phyloP scores from a whole-genome alignment of 2,329 filamentous ascomycete species.

The Daldinia eschscholtzii region DNA sequence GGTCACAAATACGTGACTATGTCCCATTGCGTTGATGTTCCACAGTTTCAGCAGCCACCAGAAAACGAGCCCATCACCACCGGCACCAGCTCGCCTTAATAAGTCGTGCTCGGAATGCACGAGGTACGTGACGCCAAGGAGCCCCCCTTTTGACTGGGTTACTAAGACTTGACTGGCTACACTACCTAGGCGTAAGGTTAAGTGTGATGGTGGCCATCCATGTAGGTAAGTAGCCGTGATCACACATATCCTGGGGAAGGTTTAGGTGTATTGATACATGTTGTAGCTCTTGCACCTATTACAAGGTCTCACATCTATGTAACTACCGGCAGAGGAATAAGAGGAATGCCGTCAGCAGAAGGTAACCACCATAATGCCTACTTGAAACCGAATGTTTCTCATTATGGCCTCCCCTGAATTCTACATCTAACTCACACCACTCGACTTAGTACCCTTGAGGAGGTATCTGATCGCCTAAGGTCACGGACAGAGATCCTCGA shows the following conservation, averaged over 20 bases:
- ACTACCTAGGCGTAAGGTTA: conserved; percentile 38
- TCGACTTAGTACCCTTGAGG: conserved; percentile 33
- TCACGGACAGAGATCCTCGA: conserved; percentile 33
- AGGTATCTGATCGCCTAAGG: conserved; percentile 34
- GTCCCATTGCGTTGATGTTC: conserved; percentile 42
- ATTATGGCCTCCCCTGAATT: not conserved
- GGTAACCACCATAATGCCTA: conserved; percentile 9
- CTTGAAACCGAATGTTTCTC: not conserved
- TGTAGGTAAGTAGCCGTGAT: conserved; percentile 34
- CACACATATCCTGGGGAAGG: not conserved
- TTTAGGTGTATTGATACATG: conserved; percentile 12
- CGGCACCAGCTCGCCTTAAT: conserved; percentile 40
- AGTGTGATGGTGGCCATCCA: conserved; percentile 42
- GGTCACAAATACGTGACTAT: conserved; percentile 39
- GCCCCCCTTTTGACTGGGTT: conserved; percentile 20
- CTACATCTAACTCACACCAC: conserved; percentile 12
- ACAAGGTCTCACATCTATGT: conserved; percentile 40
- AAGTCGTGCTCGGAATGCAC: conserved; percentile 43
- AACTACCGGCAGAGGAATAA: conserved; percentile 41
- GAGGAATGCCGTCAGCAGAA: conserved; percentile 40
- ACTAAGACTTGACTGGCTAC: conserved; percentile 26
- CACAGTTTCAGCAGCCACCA: conserved; percentile 41
- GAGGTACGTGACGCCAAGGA: conserved; percentile 36
- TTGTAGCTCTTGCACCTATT: conserved; percentile 40
- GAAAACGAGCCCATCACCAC: conserved; percentile 38